Base-by-base conservation (phyloP, 1,139 yeast species). In the Candida freyschussii region DNA sequence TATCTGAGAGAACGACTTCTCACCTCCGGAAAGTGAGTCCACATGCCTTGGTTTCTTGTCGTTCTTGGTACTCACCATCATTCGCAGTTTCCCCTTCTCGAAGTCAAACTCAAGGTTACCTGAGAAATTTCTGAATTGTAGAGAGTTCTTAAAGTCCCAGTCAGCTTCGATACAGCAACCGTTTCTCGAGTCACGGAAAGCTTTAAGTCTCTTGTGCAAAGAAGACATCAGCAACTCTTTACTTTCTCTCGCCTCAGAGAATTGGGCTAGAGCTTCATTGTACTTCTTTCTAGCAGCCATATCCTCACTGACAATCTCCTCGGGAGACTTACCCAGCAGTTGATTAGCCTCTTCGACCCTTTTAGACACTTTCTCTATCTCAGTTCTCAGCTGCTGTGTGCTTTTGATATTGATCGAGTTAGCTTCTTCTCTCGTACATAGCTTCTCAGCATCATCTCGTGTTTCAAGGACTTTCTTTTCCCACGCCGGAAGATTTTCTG, bases 1-100 rank as follows among this genome's bases (percentile, higher is more conserved):
- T 44, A 91, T 79, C 55, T 93, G 98, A 0, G 96, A 78, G 55
- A 83, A 91, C 2, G 96, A 86, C 55, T 89, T 89, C 55, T 93
- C 98, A 27, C 99, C 99, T 24, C 99, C 99, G 1, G 96, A 86
- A 21, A 91, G 68, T 0, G 96, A 81, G 42, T 79, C 86, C 11
- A 85, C 86, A 24, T 81, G 77, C 47, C 96, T 67, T 29, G 72
- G 66, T 24, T 68, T 68, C 26, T 68, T 70, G 39, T 74, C 79
- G 30, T 66, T 71, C 37, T 75, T 72, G 0, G 87, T 79, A 20
- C 54, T 53, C 2, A 79, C 86, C 37, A 68, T 56, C 58, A 82
- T 68, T 17, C 68, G 65, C 38, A 83, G 59, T 13, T 63, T 62
- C 36, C 68, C 66, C n/a, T 65, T 62, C 3, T 59, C 61, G 38